These are phyloP conservation scores for Macadamia tetraphylla DNA, from an alignment of 164 flowering plant species.

Conservation along the genomic window DNA sequence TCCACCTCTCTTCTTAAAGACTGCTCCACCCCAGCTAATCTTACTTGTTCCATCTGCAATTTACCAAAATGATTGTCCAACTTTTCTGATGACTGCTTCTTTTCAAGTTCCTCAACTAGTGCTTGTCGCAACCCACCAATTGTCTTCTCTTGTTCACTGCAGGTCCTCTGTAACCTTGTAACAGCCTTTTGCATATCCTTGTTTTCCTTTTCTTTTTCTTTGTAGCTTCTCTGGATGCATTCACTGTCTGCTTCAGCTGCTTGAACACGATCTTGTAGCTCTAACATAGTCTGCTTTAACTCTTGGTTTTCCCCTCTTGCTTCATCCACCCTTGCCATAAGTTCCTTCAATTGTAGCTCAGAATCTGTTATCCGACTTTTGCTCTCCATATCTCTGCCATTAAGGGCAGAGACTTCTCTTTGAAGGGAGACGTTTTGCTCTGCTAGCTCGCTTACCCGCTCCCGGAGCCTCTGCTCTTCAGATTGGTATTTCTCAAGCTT, in stretches of 20 bases:
- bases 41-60: constrained; percentile 65
- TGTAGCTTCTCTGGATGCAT: constrained; percentile 50
- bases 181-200: constrained; percentile 67
- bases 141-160: constrained; percentile 83
- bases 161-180: constrained; percentile 59
- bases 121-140: constrained; percentile 62
- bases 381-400: constrained; percentile 53
- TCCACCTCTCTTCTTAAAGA: constrained; percentile 73
- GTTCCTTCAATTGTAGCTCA: constrained; percentile 48
- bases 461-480: constrained; percentile 90
- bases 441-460: constrained; percentile 88
- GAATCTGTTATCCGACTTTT: constrained; percentile 28
- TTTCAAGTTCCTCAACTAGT: constrained; percentile 41
- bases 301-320: constrained; percentile 35
- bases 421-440: constrained; percentile 93
- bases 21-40: constrained; percentile 77
- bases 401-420: constrained; percentile 65
- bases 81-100: constrained; percentile 32
- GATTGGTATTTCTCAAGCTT: constrained; percentile 72
- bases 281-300: constrained; percentile 37
- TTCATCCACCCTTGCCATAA: constrained; percentile 39
- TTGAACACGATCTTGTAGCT: constrained; percentile 39
- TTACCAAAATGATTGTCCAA: constrained; percentile 35
- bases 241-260: constrained; percentile 46
- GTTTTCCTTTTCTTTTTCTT: constrained; percentile 69